phyloP scores from a whole-genome alignment of 257 asterid genomes.

The Solanum infundibuliforme region DNA sequence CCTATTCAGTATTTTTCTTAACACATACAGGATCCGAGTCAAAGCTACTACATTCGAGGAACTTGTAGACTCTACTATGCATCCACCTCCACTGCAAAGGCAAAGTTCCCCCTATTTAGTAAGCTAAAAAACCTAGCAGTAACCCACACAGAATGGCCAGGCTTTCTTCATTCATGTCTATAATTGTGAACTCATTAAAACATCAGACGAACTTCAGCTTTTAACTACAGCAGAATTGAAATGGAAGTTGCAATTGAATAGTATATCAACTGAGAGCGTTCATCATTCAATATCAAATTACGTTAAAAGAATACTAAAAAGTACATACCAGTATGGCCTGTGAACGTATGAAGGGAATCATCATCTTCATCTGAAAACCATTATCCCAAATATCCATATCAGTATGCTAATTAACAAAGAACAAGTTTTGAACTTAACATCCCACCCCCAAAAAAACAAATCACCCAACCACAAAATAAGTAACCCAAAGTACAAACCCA shows the following conservation, averaged over 20 bases:
- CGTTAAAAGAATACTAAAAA: not conserved
- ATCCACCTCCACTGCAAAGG: not conserved
- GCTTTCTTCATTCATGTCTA: not conserved
- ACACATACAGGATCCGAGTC: not conserved
- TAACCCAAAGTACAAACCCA: not conserved
- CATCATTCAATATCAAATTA: not conserved
- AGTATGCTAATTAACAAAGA: not conserved
- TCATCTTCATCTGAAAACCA: slow-evolving; percentile 62
- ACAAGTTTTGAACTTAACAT: not conserved
- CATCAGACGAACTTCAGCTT: not conserved
- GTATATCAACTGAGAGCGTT: not conserved
- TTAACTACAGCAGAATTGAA: not conserved
- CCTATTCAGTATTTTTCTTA: not conserved
- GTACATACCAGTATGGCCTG: slow-evolving; percentile 66
- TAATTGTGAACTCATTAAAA: not conserved
- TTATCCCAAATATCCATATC: not conserved
- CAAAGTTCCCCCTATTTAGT: not conserved
- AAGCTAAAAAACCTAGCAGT: not conserved
- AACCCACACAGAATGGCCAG: not conserved
- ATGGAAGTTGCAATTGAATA: not conserved
- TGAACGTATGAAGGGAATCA: slow-evolving; percentile 79
- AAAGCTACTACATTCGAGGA: not conserved
- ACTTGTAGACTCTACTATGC: not conserved
- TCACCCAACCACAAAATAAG: not conserved
- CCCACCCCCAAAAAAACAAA: not conserved